Conservation (phyloP, 148 eudicot genomes). For the Rheum nobile region DNA sequence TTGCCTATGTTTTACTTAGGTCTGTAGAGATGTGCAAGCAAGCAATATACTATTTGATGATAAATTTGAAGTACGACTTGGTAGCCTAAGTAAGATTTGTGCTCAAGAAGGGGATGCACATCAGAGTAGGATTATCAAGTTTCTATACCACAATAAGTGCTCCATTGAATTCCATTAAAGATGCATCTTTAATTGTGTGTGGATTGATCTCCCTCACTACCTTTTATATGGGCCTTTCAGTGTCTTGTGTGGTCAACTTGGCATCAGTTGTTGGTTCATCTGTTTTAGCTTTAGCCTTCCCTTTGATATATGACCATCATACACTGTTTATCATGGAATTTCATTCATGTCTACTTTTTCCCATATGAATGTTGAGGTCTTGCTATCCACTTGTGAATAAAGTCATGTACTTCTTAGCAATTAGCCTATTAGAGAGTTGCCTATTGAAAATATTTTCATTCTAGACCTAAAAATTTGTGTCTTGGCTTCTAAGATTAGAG, state of each 20-base stretch:
- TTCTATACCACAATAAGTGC: constrained; percentile 73
- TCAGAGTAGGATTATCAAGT: constrained; percentile 61
- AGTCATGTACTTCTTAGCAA: no score
- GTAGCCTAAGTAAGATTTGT: constrained; percentile 72
- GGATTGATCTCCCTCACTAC: neutral
- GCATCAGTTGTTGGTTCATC: neutral
- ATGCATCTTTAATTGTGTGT: neutral
- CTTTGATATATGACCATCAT: neutral
- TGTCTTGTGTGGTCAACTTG: neutral
- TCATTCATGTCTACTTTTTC: no score
- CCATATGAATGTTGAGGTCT: no score
- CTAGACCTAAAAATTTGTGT: neutral
- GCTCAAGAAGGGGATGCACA: constrained; percentile 77
- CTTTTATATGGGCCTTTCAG: neutral
- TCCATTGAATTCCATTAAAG: neutral
- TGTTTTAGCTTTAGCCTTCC: neutral
- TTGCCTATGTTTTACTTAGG: neutral
- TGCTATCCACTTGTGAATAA: no score
- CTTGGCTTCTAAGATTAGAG: neutral
- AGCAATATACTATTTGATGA: constrained; percentile 96
- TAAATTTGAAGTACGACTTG: constrained; percentile 93
- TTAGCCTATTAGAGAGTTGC: no score
- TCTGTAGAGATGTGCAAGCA: constrained; percentile 81
- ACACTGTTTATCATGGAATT: neutral
- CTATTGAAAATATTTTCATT: neutral